phyloP scores from a whole-genome alignment of 176 grass and related monocot genomes.

The Oryza australiensis region DNA sequence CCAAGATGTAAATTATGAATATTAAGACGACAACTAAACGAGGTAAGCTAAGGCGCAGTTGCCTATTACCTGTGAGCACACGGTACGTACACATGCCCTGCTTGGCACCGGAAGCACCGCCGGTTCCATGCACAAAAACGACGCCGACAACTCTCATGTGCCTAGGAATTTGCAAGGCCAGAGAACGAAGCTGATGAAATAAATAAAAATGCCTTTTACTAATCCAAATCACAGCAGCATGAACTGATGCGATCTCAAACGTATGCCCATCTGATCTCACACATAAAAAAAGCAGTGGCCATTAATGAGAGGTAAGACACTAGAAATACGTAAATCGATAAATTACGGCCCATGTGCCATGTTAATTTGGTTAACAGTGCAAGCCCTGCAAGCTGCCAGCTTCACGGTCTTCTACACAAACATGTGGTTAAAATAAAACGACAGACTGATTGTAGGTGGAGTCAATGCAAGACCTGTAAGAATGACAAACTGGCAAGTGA shows the following conservation, averaged over 20 bases:
- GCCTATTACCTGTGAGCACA: neutral
- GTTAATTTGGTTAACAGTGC: neutral
- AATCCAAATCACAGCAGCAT: constrained; percentile 16
- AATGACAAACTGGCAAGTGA: neutral
- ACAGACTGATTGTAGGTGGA: neutral
- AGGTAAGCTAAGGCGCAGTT: neutral
- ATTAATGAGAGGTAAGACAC: constrained; percentile 26
- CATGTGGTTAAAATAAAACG: neutral
- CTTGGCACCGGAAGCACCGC: neutral
- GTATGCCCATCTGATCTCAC: neutral
- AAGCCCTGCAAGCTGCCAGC: neutral
- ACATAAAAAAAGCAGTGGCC: neutral
- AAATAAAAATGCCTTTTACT: neutral
- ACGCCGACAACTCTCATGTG: constrained; percentile 21
- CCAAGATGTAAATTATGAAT: neutral
- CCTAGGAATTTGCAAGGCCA: constrained; percentile 16
- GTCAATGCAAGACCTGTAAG: constrained; percentile 20
- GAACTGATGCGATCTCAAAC: constrained; percentile 37
- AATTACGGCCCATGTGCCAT: constrained; percentile 20
- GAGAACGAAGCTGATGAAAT: neutral
- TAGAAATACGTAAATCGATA: constrained; percentile 15
- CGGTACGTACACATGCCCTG: neutral
- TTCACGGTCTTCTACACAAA: constrained; percentile 29
- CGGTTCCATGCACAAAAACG: neutral
- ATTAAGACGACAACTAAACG: neutral